These are phyloP conservation scores for Pythium insidiosum DNA, from an alignment of 352 stramenopile genomes.

Conservation along the genomic window DNA sequence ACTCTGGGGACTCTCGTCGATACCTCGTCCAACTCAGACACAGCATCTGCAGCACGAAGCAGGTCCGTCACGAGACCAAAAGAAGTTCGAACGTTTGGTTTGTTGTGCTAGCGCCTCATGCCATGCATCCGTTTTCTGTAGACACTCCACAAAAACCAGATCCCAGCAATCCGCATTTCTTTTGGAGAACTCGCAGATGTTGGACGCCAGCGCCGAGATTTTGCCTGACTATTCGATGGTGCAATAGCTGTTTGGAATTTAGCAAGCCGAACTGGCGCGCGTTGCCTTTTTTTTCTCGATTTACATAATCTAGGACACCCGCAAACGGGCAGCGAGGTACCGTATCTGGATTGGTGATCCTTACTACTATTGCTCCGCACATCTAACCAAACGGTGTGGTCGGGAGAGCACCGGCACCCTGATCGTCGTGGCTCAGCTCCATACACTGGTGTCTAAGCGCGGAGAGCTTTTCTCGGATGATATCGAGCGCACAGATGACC, in stretches of 20 bases:
- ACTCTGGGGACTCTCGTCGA: conserved; percentile 26
- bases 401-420: conserved; percentile 31
- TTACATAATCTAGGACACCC: conserved; percentile 8
- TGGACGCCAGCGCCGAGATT: conserved; percentile 47
- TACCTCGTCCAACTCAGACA: too few species aligned
- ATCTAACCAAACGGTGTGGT: conserved; percentile 80
- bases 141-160: too few species aligned
- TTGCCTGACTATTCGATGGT: conserved; percentile 49
- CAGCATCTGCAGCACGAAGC: too few species aligned
- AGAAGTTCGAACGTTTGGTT: too few species aligned
- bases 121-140: too few species aligned
- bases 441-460: conserved; percentile 83
- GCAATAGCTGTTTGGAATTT: conserved; percentile 2
- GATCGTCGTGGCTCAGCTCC: conserved; percentile 78
- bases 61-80: too few species aligned
- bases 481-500: conserved; percentile 78
- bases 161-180: conserved; percentile 24
- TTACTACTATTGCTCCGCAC: too few species aligned
- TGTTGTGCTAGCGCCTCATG: too few species aligned
- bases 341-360: background rate
- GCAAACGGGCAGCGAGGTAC: background rate
- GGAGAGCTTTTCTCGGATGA: conserved; percentile 83
- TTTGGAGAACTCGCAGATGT: conserved; percentile 37
- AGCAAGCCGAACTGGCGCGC: too few species aligned
- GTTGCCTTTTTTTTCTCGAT: too few species aligned